Base-by-base conservation (phyloP, 257 asterid genomes). In the Solanum chaucha region DNA sequence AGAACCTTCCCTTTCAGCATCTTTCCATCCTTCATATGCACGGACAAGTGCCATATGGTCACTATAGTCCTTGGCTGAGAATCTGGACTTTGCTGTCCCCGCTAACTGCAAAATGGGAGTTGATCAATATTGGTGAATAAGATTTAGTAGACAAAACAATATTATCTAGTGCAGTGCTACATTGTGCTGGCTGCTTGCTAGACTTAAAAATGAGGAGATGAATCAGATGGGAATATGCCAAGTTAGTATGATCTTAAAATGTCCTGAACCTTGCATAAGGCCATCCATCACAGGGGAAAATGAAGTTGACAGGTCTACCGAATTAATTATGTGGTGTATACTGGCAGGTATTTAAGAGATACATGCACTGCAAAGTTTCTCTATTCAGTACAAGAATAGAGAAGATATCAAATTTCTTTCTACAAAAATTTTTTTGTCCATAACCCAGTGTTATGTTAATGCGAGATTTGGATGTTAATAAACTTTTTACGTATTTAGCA, bases 31-130 rank as follows among this genome's bases (percentile, higher is more conserved):
- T 93, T 97, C 99, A 87, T 95, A 97, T 44, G 98, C 99, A 89
- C 99, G 99, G 81, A 97, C 99, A 90, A 97, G 99, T 82, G 99
- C 99, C 99, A 97, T 97, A 88, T 97, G 99, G 83, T 97, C 99
- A 89, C 99, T 97, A 77, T 95, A 97, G 93, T 95, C 99, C 95
- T 97, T 97, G 9, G 98, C 99, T 34, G 99, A 97, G 91, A 97
- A 97, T 92, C 98, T 94, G 71, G 98, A 95, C 91, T 97, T 97
- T 68, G 99, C 98, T 3, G 94, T 91, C 86, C 98, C 99, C 78
- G 99, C 99, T 88, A 97, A 90, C 99, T 97, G 93, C 89, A 88
- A 78, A 81, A 87, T 59, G 84, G 58, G 80, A 86, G 26, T 80
- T 68, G 22, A 65, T 48, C 14, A 36, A 24, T 30, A 86, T 38